phyloP scores from a whole-genome alignment of 805 yeast species.

The Candida ovalis region DNA sequence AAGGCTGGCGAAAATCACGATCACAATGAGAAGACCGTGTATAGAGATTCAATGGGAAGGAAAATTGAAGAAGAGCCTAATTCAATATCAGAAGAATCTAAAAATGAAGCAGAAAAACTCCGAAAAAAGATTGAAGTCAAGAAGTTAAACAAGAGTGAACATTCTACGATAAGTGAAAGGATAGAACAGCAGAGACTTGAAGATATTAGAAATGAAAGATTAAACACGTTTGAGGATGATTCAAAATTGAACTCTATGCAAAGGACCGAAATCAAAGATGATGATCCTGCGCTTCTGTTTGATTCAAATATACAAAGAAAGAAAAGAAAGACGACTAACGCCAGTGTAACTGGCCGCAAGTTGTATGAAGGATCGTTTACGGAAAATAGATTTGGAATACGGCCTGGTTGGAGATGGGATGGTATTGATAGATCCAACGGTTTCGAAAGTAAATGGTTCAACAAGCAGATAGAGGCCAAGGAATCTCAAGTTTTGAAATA shows the following conservation, averaged over 20 bases:
- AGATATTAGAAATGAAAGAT: slow-evolving; percentile 21
- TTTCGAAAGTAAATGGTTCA: slow-evolving; percentile 65
- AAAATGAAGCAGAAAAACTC: slow-evolving; percentile 18
- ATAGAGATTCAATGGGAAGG: slow-evolving; percentile 62
- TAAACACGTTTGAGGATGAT: slow-evolving; percentile 37
- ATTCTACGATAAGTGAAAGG: slow-evolving; percentile 36
- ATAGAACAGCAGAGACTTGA: slow-evolving; percentile 31
- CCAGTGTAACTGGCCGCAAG: slow-evolving; percentile 45
- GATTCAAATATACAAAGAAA: slow-evolving; percentile 24
- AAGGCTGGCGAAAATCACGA: slow-evolving; percentile 15
- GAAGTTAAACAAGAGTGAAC: slow-evolving; percentile 35
- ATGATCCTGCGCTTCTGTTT: slow-evolving; percentile 63
- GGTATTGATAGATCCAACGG: slow-evolving; percentile 90
- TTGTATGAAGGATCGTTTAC: slow-evolving; percentile 53
- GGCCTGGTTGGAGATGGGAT: slow-evolving; percentile 87
- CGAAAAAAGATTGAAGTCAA: slow-evolving; percentile 24
- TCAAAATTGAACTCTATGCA: slow-evolving; percentile 33
- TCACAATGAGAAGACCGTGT: slow-evolving; percentile 35
- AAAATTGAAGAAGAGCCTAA: slow-evolving; percentile 13
- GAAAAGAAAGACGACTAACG: slow-evolving; percentile 12
- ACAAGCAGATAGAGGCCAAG: slow-evolving; percentile 34
- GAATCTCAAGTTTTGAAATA: slow-evolving; percentile 30
- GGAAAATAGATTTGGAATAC: slow-evolving; percentile 68
- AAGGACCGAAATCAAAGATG: slow-evolving; percentile 37
- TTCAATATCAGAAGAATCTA: slow-evolving; percentile 6